phyloP scores from a whole-genome alignment of 176 grass and related monocot species.

The Chloris gayana region DNA sequence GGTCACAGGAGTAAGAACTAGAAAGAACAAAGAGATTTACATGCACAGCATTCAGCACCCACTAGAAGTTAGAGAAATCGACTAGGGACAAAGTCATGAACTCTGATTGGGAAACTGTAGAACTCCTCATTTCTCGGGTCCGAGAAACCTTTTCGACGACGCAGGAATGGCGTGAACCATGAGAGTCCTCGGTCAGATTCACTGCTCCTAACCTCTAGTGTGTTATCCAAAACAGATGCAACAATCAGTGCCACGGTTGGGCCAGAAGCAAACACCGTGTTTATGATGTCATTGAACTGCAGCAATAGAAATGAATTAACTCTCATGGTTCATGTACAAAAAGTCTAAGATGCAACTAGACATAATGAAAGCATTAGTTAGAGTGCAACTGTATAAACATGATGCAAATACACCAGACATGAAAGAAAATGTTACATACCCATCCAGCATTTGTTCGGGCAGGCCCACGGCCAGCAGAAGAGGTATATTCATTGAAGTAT shows the following conservation, averaged over 20 bases:
- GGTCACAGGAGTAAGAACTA: slow-evolving; percentile 34
- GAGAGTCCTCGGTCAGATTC: slow-evolving; percentile 73
- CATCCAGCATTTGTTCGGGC: slow-evolving; percentile 89
- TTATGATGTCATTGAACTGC: slow-evolving; percentile 99
- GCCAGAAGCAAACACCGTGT: slow-evolving; percentile 86
- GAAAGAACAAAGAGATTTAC: slow-evolving; percentile 55
- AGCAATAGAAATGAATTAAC: not conserved
- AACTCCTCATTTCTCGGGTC: slow-evolving; percentile 83
- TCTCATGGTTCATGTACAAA: slow-evolving; percentile 5
- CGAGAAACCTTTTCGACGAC: slow-evolving; percentile 30
- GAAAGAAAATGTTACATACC: slow-evolving; percentile 52
- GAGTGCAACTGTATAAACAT: not conserved
- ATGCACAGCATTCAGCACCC: slow-evolving; percentile 24
- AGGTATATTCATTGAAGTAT: slow-evolving; percentile 82
- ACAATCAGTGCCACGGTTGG: slow-evolving; percentile 70
- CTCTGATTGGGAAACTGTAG: slow-evolving; percentile 79
- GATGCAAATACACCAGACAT: not conserved
- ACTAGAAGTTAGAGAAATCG: slow-evolving; percentile 45
- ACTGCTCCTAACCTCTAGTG: slow-evolving; percentile 44
- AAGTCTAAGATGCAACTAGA: slow-evolving; percentile 5
- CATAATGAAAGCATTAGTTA: not conserved
- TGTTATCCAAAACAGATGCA: slow-evolving; percentile 70
- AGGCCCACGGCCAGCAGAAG: slow-evolving; percentile 68
- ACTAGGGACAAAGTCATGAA: slow-evolving; percentile 55
- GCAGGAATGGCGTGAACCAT: slow-evolving; percentile 73